phyloP scores from a whole-genome alignment of 257 asterid species.

The Mitragyna speciosa region DNA sequence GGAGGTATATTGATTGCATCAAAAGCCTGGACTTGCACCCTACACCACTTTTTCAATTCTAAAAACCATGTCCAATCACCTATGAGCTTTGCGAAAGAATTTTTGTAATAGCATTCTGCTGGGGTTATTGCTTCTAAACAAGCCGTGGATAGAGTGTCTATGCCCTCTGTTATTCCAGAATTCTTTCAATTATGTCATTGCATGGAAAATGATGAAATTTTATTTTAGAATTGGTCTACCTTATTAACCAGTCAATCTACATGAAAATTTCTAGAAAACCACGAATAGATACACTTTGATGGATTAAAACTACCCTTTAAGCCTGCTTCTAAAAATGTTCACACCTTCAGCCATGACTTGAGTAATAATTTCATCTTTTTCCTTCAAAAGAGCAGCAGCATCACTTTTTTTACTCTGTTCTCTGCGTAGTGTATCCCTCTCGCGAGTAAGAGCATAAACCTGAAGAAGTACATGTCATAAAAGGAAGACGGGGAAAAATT shows the following conservation, averaged over 20 bases:
- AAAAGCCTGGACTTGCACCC: too few relatives aligned
- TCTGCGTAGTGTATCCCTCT: constrained; percentile 89
- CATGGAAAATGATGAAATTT: background rate
- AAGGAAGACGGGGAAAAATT: background rate
- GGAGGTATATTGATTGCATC: too few relatives aligned
- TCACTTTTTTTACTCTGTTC: constrained; percentile 86
- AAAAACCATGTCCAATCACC: too few relatives aligned
- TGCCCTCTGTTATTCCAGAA: too few relatives aligned
- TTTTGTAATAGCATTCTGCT: too few relatives aligned
- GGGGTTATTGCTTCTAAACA: too few relatives aligned
- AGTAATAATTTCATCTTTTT: constrained; percentile 86
- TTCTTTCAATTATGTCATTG: too few relatives aligned
- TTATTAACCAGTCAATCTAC: background rate
- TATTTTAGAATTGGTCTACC: background rate
- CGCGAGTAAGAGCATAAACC: constrained; percentile 87
- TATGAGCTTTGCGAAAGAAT: too few relatives aligned
- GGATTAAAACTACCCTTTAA: background rate
- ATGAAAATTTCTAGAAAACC: background rate
- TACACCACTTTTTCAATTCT: too few relatives aligned
- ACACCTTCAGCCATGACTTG: constrained; percentile 98
- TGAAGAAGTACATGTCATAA: constrained; percentile 40
- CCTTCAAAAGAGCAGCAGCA: constrained; percentile 95
- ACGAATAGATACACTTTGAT: background rate
- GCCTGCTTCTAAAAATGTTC: constrained; percentile 10
- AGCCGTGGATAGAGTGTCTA: too few relatives aligned